Evolutionary conservation across 2,329 filamentous ascomycete genomes (phyloP).

Genomic region (Fusarium compactum): DNA sequence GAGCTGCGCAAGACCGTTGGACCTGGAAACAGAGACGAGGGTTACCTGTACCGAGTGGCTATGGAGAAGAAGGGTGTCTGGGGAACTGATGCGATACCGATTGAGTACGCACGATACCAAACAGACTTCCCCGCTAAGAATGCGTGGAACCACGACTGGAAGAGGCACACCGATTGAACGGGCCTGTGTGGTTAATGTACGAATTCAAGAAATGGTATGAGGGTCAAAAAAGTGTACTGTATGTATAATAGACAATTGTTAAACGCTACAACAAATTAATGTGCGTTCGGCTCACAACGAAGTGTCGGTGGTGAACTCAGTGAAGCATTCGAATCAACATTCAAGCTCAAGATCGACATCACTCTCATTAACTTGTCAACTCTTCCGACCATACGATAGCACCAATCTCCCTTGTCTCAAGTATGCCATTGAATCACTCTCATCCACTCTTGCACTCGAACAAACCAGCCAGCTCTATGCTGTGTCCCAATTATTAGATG

Average conservation of each 20-base stretch:
- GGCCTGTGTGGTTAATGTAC: conserved; percentile 3
- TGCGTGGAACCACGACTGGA: conserved; percentile 97
- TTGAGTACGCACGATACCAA: conserved; percentile 89
- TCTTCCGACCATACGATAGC: conserved; percentile 24
- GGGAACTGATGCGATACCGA: conserved; percentile 78
- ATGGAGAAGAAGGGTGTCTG: conserved; percentile 93
- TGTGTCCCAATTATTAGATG: conserved; percentile 31
- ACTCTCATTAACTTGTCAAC: conserved; percentile 40
- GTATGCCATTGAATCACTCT: conserved; percentile 21
- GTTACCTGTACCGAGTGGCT: conserved; percentile 84
- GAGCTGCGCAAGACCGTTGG: conserved; percentile 75
- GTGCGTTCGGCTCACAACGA: neutral
- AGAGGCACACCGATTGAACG: conserved; percentile 61
- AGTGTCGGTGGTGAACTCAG: neutral
- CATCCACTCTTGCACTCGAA: conserved; percentile 4
- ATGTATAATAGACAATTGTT: conserved; percentile 41
- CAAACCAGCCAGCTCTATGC: conserved; percentile 36
- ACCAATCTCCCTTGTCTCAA: conserved; percentile 23
- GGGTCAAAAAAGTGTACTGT: conserved; percentile 39
- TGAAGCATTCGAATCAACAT: neutral
- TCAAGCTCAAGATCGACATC: conserved; percentile 39
- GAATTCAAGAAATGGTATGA: neutral
- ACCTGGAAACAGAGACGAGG: conserved; percentile 69
- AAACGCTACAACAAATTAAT: conserved; percentile 12
- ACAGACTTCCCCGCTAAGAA: conserved; percentile 82